These are phyloP conservation scores for Aspergillus sclerotioniger DNA, from an alignment of 495 filamentous ascomycete genomes.

Conservation along the genomic window DNA sequence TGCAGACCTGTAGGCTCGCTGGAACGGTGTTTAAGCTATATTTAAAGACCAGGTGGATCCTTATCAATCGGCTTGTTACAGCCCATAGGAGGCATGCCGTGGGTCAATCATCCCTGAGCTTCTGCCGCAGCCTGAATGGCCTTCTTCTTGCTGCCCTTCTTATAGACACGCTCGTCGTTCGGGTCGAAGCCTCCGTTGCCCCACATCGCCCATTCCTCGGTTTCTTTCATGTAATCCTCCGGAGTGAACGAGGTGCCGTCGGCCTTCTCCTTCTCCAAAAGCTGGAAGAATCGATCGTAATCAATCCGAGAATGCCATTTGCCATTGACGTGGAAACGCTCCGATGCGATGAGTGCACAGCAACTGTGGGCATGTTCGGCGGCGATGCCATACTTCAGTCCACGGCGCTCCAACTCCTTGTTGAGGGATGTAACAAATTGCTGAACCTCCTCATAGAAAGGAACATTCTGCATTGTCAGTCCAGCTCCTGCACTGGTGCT, in stretches of 20 bases:
- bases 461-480: conserved; percentile 91
- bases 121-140: conserved; percentile 2
- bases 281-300: conserved; percentile 84
- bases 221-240: conserved; percentile 86
- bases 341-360: conserved; percentile 80
- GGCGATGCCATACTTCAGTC: conserved; percentile 81
- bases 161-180: conserved; percentile 76
- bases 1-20: background rate
- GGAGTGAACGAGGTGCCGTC: conserved; percentile 68
- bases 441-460: conserved; percentile 85
- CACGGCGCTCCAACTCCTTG: conserved; percentile 60
- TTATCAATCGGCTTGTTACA: too few species aligned
- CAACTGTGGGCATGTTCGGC: conserved; percentile 95
- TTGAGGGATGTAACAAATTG: conserved; percentile 76
- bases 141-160: conserved; percentile 66
- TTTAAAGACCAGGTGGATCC: too few species aligned
- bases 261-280: conserved; percentile 61
- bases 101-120: background rate
- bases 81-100: background rate
- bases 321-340: conserved; percentile 66
- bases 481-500: conserved; percentile 75
- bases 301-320: conserved; percentile 92
- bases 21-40: too few species aligned
- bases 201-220: conserved; percentile 93
- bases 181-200: conserved; percentile 93